Evolutionary conservation across 2,329 filamentous ascomycete species (phyloP), one percentile per base, ranked within the genome.

Genomic region (Aspergillus udagawae): DNA sequence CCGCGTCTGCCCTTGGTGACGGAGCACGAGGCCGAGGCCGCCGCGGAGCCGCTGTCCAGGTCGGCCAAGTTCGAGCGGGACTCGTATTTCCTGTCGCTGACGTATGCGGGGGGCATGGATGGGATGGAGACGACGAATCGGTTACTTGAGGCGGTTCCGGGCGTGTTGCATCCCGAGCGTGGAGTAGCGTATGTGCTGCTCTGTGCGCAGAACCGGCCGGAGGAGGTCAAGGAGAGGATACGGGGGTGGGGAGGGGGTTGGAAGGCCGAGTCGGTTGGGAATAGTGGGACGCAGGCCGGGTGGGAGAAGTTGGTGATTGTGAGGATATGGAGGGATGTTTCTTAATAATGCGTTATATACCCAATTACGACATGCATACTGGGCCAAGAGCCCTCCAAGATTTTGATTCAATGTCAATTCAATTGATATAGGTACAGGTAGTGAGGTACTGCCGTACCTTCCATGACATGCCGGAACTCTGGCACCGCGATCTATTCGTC

Each of bases 241-340:
- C 75, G 77, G 44, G 67, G 63, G 3, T 85, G 89, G 84, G 78
- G 77, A n/a, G 56, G 61, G 14, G 78, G 71, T 25, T 97, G 93
- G 94, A 80, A 74, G 60, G 90, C 85, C 9, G 86, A 92, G 71
- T 90, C 84, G 20, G 92, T 96, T 4, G 88, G 90, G 6, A 83
- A 82, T 54, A 97, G 91, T 73, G 93, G 93, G 51, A 91, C 88
- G 79, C 86, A 89, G 73, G 93, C 89, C 29, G 94, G 94, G 0
- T 96, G 93, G 92, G 94, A 99, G 79, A 95, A 89, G 77, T 79
- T 99, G 73, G 88, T 92, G 69, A 89, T 99, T 66, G 79, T 97
- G 65, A 85, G 92, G 70, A 89, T 96, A 70, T 96, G 91, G 89
- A 84, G 85, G 67, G 65, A 65, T 12, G 29, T 10, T 12, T 32